A percentile compares a stretch with the other conserved stretches of the same genome.
Evolutionary conservation across 805 yeast species (phyloP).

Genomic region (Limtongia smithiae): DNA sequence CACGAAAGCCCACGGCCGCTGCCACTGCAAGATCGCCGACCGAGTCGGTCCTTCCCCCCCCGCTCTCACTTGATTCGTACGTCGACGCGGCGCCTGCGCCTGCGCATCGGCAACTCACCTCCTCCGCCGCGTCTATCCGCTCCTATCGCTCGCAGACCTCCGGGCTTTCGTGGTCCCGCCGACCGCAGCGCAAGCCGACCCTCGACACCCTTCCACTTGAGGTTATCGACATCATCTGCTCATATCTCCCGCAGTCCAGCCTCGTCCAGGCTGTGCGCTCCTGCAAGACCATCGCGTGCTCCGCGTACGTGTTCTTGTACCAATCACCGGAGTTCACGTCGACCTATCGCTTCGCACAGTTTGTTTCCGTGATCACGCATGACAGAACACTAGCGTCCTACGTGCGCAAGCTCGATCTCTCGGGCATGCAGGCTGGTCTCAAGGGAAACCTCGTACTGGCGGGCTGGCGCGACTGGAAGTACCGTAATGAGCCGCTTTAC

Average conservation of each 20-base stretch:
- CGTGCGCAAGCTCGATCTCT: slow-evolving; percentile 58
- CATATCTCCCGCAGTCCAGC: slow-evolving; percentile 40
- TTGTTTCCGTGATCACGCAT: slow-evolving; percentile 62
- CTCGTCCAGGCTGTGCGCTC: slow-evolving; percentile 48
- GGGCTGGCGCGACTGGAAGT: slow-evolving; percentile 92
- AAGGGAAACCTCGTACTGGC: slow-evolving; percentile 44
- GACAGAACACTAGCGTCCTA: slow-evolving; percentile 53
- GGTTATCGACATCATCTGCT: slow-evolving; percentile 31
- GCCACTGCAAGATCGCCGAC: not conserved
- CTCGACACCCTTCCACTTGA: slow-evolving; percentile 34
- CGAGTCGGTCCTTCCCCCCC: slow-evolving; percentile 20
- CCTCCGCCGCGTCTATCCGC: slow-evolving; percentile 26
- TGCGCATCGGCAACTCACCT: not conserved
- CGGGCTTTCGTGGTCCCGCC: slow-evolving; percentile 6
- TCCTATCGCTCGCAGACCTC: slow-evolving; percentile 25
- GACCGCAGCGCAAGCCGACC: slow-evolving; percentile 11
- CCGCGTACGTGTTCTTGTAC: slow-evolving; percentile 44
- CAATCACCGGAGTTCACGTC: slow-evolving; percentile 55
- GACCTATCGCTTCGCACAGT: slow-evolving; percentile 76
- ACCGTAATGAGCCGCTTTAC: slow-evolving; percentile 56
- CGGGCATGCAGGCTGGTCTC: slow-evolving; percentile 38
- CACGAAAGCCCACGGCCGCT: not conserved
- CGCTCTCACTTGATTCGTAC: slow-evolving; percentile 6
- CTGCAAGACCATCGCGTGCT: slow-evolving; percentile 15
- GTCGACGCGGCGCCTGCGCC: not conserved